phyloP scores from a whole-genome alignment of 1,284 basidiomycete species.

The Rhodotorula sp. region DNA sequence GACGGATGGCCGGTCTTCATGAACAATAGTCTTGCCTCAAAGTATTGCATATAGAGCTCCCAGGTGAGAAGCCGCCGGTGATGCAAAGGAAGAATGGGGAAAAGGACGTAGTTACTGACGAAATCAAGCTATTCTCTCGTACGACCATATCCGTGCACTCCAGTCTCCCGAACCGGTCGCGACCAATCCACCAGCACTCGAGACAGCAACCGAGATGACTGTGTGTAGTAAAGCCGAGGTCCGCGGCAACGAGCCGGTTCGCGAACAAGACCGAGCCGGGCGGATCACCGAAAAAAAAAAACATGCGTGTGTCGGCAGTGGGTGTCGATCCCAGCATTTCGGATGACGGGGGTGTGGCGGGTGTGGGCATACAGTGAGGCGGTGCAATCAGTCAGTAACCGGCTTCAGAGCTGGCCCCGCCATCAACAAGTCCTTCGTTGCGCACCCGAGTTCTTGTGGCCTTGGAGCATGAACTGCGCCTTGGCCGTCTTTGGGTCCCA shows the following conservation, averaged over 20 bases:
- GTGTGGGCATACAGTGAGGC: not conserved
- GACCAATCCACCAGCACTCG: conserved; percentile 67
- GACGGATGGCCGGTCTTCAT: too few species aligned
- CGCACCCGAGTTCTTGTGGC: conserved; percentile 79
- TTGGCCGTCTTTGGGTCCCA: conserved; percentile 76
- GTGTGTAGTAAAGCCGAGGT: not conserved
- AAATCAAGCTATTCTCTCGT: conserved; percentile 27
- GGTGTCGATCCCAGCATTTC: not conserved
- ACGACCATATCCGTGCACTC: conserved; percentile 66
- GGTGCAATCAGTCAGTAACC: too few species aligned
- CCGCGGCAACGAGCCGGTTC: not conserved
- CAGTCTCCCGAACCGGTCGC: conserved; percentile 87
- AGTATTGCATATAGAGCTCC: not conserved
- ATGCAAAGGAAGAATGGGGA: too few species aligned
- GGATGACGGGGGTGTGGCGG: not conserved
- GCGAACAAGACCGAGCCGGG: too few species aligned
- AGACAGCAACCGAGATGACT: conserved; percentile 83
- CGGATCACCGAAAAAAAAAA: too few species aligned
- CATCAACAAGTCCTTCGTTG: not conserved
- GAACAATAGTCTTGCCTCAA: too few species aligned
- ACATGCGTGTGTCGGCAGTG: too few species aligned
- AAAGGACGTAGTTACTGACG: too few species aligned
- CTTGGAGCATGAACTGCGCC: conserved; percentile 79
- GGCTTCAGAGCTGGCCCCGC: too few species aligned
- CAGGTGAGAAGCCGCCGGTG: not conserved